Percentiles rank a stretch among this genome's conserved stretches.
phyloP scores from a whole-genome alignment of 2,329 filamentous ascomycete species.

The Fusarium drepaniforme region DNA sequence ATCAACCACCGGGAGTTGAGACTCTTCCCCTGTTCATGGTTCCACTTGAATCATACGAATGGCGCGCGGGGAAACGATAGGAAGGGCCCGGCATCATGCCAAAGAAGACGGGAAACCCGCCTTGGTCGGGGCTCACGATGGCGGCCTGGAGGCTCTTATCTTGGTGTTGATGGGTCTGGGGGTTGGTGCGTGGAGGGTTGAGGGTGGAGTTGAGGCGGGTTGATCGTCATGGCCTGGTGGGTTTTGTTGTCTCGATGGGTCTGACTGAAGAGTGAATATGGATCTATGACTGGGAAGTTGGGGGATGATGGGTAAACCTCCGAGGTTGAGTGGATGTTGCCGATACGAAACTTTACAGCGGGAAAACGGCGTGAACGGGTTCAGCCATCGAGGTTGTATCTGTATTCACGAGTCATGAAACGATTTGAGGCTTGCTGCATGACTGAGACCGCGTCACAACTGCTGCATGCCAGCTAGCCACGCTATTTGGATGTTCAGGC shows the following conservation, averaged over 20 bases:
- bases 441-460: background rate
- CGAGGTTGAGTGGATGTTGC: constrained; percentile 62
- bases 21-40: constrained; percentile 6
- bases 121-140: background rate
- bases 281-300: constrained; percentile 46
- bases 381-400: constrained; percentile 46
- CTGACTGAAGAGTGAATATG: constrained; percentile 43
- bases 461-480: too few species aligned
- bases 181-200: background rate
- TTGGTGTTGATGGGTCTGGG: background rate
- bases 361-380: constrained; percentile 53
- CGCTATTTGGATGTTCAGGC: too few species aligned
- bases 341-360: constrained; percentile 59
- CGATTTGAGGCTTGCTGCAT: constrained; percentile 39
- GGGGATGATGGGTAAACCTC: constrained; percentile 47
- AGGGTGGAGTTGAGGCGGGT: background rate
- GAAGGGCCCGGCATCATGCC: constrained; percentile 14
- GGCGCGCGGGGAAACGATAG: constrained; percentile 34
- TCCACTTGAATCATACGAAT: constrained; percentile 27
- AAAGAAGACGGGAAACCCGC: constrained; percentile 13
- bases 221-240: background rate
- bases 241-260: too few species aligned
- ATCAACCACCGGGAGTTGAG: constrained; percentile 35
- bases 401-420: constrained; percentile 43
- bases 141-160: background rate